These are phyloP conservation scores for Ceratocystis ficicola DNA, from an alignment of 2,329 filamentous ascomycete genomes.

Conservation along the genomic window DNA sequence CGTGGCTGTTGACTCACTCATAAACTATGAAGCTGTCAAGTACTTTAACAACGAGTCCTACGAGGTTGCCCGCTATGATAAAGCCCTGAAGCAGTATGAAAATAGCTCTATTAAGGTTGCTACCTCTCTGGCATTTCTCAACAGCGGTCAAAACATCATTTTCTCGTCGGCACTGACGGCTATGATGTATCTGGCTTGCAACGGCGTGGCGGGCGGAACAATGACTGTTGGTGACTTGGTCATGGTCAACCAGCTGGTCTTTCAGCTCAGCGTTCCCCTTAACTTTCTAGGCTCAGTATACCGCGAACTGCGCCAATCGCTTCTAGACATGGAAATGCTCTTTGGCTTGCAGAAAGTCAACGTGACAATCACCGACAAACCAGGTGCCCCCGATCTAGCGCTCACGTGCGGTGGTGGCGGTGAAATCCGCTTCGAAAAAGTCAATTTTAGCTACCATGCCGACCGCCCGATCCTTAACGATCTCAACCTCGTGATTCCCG, in stretches of 20 bases:
- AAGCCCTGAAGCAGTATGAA: constrained; percentile 74
- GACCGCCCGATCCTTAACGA: constrained; percentile 80
- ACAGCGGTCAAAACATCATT: constrained; percentile 91
- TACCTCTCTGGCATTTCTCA: constrained; percentile 83
- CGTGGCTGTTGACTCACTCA: constrained; percentile 87
- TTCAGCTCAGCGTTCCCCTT: constrained; percentile 89
- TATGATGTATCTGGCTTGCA: constrained; percentile 96
- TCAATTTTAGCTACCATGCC: constrained; percentile 81
- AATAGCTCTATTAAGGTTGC: constrained; percentile 93
- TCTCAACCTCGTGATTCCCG: constrained; percentile 76
- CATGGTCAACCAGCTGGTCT: constrained; percentile 98
- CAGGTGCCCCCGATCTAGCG: constrained; percentile 58
- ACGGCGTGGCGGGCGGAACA: constrained; percentile 68
- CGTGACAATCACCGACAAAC: constrained; percentile 66
- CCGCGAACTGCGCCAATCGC: constrained; percentile 81
- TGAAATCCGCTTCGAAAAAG: constrained; percentile 88
- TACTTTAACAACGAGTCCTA: constrained; percentile 99
- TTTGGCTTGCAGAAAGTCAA: constrained; percentile 98
- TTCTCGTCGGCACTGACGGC: constrained; percentile 85
- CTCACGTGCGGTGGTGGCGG: constrained; percentile 63
- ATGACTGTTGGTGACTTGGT: constrained; percentile 92
- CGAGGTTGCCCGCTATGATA: constrained; percentile 82
- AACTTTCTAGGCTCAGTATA: constrained; percentile 99
- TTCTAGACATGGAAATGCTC: constrained; percentile 96
- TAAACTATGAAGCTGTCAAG: constrained; percentile 98